Evolutionary conservation across 345 rosid genomes (phyloP), one percentile per base, ranked within the genome.

Genomic region (Arabis alpina): DNA sequence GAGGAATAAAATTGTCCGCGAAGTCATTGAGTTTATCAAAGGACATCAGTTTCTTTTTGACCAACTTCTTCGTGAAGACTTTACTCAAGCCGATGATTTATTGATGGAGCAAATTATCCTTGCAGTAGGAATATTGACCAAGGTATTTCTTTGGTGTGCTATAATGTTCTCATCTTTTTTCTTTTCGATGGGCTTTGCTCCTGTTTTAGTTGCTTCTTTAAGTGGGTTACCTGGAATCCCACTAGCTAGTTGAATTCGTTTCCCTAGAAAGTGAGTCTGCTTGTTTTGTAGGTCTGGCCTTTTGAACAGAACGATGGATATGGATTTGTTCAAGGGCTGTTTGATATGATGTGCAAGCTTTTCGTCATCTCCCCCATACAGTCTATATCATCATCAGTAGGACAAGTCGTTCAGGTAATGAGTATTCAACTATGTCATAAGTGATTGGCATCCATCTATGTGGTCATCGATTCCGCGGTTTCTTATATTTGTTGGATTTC

Each of bases 271-370:
- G 10, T 63, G 53, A 39, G 12, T 44, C 49, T 70, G n/a, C 58
- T 50, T 76, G 61, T 56, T 32, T 43, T 49, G 57, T 76, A 92
- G 98, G 94, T 89, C 60, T 93, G 98, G 98, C 97, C 97, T 49
- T 93, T 85, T 5, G 98, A 93, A 81, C 96, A 91, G 84, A 91
- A 78, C 47, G 87, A 82, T 8, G 87, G 85, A 65, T 82, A 78
- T 77, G 97, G 97, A 57, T 84, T 89, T 83, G 88, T 91, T 74
- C 97, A 91, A 91, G 92, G 87, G 54, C 87, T 93, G 51, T 91
- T 87, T 77, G 81, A 81, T 54, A 83, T 91, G 91, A 93, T 89
- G 93, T 70, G 58, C 72, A 53, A 53, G 76, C 75, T 93, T 68
- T 93, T 93, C 82, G 77, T 87, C 19, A 67, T 57, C 61, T 83